A percentile compares a stretch with the other conserved stretches of the same genome.
phyloP scores from a whole-genome alignment of 2,329 filamentous ascomycete genomes.

The Nakataea oryzae region DNA sequence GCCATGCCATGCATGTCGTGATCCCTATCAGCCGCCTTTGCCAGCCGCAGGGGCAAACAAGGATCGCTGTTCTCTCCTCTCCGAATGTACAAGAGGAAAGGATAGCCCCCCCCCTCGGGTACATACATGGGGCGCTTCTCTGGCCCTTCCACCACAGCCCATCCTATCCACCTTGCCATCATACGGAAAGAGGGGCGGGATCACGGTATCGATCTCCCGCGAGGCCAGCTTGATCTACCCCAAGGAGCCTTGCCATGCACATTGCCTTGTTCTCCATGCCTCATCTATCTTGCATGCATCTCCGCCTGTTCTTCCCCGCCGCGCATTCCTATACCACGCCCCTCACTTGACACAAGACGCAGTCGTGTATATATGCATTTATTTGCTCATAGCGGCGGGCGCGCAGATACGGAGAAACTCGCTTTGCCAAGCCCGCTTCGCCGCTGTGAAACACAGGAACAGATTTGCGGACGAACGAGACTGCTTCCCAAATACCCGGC shows the following conservation, averaged over 20 bases:
- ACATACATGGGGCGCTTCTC: too few relatives aligned
- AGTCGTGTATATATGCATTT: not conserved
- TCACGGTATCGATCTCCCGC: not conserved
- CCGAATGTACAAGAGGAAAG: not conserved
- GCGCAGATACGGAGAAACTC: not conserved
- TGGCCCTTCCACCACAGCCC: too few relatives aligned
- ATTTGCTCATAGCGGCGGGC: not conserved
- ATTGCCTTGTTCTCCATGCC: too few relatives aligned
- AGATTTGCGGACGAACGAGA: not conserved
- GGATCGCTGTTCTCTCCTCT: not conserved
- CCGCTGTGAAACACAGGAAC: not conserved
- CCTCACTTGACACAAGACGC: not conserved
- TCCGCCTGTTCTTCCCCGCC: too few relatives aligned
- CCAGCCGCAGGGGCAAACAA: not conserved
- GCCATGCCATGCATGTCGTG: not conserved
- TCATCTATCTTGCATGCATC: too few relatives aligned
- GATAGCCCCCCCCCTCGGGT: not conserved
- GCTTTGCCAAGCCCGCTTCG: too few relatives aligned
- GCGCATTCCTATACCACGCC: too few relatives aligned
- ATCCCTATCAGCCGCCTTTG: not conserved
- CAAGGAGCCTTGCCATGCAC: not conserved
- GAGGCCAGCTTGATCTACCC: not conserved
- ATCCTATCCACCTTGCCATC: too few relatives aligned
- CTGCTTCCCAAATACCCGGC: not conserved
- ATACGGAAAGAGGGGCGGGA: not conserved